Base-by-base conservation (phyloP, 1,284 basidiomycete genomes). In the Tranzscheliella williamsii region DNA sequence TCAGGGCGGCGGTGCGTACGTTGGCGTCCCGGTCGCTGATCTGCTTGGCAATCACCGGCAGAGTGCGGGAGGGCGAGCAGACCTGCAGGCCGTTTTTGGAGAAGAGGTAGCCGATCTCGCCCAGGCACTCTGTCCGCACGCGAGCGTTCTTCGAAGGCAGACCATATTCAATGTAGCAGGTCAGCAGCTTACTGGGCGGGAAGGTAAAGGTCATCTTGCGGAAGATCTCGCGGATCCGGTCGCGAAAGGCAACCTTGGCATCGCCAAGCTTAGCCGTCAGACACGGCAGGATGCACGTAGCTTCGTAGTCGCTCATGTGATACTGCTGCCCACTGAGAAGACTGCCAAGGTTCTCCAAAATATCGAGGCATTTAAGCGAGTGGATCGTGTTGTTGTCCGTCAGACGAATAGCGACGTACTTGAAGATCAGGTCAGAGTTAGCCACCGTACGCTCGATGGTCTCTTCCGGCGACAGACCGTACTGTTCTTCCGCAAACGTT, bases 371-470 rank as follows among this genome's bases (percentile, higher is more conserved):
- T 77, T 89, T 90, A 38, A 90, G 85, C 9, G 88, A 84, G 20
- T 97, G 81, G 73, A 91, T 95, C 5, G 94, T 91, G 76, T 95
- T 94, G 48, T 93, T 90, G 78, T 95, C 90, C 62, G 94, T 87
- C 31, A 89, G 83, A 60, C 91, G 89, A 63, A 98, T 84, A 1
- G 92, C 93, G 16, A 88, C 84, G 70, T 98, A 99, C 82, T 97
- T 97, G 75, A 98, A 82, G 3, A 90, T 85, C 26, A 98, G 81
- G 77, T 99, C 95, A 36, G 90, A 85, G 76, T 94, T 97, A 24
- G 91, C 90, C 22, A 94, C 73, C 48, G 90, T 86, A n/a, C 89
- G 81, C 23, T 83, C 83, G 68, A 84, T 83, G 11, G 87, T 78
- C 43, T 86, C 84, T 12, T 84, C 83, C 7, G 80, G 76, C 6